A percentile compares a stretch with the other conserved stretches of the same genome.
phyloP scores from a whole-genome alignment of 2,329 filamentous ascomycete genomes.

The Botrytis squamosa region DNA sequence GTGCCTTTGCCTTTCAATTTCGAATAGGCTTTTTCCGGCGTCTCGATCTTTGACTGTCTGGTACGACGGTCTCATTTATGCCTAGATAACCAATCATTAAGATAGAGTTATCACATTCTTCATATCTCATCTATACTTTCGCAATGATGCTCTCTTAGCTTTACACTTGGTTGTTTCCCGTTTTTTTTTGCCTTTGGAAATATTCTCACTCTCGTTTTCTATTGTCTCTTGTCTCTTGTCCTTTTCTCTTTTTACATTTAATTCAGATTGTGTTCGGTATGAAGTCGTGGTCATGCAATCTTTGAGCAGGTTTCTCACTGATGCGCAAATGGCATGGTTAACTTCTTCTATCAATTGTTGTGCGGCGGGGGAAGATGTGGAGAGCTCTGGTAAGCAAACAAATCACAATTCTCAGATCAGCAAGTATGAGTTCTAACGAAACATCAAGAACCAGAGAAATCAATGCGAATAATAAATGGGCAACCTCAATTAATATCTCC shows the following conservation, averaged over 20 bases:
- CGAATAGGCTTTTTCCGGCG: conserved; percentile 14
- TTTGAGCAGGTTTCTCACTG: conserved; percentile 38
- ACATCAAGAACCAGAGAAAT: conserved; percentile 38
- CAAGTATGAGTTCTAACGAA: conserved; percentile 3
- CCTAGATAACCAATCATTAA: conserved; percentile 14
- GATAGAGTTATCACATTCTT: conserved; percentile 14
- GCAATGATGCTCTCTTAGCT: conserved; percentile 9
- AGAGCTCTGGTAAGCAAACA: conserved; percentile 33
- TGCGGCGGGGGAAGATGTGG: conserved; percentile 28
- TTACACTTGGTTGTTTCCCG: background rate
- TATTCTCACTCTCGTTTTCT: conserved; percentile 8
- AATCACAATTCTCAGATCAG: background rate
- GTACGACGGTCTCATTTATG: conserved; percentile 10
- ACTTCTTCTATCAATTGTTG: conserved; percentile 36
- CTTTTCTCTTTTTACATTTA: background rate
- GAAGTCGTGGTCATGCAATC: conserved; percentile 36
- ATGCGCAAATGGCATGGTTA: conserved; percentile 37
- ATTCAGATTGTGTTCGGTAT: conserved; percentile 29
- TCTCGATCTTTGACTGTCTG: conserved; percentile 15
- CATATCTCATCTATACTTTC: background rate
- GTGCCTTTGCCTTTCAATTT: conserved; percentile 8
- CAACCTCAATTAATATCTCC: conserved; percentile 43
- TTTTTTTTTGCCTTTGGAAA: background rate
- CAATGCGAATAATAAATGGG: conserved; percentile 42
- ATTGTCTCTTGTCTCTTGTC: background rate